These are phyloP conservation scores for Nicotiana rustica DNA, from an alignment of 305 asterid species.

Conservation along the genomic window DNA sequence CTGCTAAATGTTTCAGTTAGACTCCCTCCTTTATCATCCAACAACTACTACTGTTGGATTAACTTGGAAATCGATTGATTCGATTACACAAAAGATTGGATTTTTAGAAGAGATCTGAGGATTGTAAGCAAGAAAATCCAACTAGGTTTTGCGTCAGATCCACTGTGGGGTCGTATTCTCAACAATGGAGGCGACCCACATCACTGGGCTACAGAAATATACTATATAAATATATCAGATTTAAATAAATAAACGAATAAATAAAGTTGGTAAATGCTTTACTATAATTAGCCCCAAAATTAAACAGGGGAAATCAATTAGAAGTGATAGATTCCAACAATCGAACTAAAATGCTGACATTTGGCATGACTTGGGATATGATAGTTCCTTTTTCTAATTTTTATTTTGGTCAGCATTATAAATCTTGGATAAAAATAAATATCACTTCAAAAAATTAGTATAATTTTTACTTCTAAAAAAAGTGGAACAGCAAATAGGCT, in stretches of 20 bases:
- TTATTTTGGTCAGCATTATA: too few species aligned
- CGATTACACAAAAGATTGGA: constrained; percentile 24
- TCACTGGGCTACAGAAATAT: neutral
- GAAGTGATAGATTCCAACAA: neutral
- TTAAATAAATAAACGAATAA: neutral
- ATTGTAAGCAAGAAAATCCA: neutral
- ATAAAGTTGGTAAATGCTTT: neutral
- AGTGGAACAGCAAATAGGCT: too few species aligned
- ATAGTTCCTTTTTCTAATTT: neutral
- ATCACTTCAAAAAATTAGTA: too few species aligned
- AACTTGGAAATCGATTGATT: constrained; percentile 9
- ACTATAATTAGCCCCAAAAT: neutral
- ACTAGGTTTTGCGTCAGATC: constrained; percentile 25
- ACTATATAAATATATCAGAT: neutral
- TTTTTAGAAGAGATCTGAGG: constrained; percentile 42
- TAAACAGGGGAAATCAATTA: neutral
- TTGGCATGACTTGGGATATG: neutral
- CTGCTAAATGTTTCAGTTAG: neutral
- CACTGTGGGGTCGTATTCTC: neutral
- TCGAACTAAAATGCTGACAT: neutral
- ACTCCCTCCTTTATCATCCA: constrained; percentile 13
- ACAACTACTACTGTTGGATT: constrained; percentile 32
- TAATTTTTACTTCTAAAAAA: too few species aligned
- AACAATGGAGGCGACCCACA: constrained; percentile 12
- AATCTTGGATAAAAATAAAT: too few species aligned